phyloP scores from a whole-genome alignment of 768 basidiomycete genomes.

The Russula earlei region DNA sequence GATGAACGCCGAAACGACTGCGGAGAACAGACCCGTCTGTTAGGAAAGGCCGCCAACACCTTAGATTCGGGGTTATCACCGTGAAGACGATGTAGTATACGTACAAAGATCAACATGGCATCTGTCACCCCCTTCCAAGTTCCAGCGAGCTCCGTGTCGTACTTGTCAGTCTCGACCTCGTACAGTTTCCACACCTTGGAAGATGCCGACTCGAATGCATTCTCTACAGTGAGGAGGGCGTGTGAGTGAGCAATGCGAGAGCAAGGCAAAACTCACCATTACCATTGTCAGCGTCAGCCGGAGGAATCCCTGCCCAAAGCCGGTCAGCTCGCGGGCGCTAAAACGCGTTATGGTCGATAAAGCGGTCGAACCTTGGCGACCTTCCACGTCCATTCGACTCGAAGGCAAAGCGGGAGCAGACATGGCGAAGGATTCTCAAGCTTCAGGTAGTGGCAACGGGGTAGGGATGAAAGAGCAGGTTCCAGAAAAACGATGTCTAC shows the following conservation, averaged over 20 bases:
- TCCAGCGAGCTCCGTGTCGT: conserved; percentile 8
- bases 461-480: too few relatives aligned
- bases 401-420: not conserved
- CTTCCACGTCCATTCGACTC: not conserved
- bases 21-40: conserved; percentile 16
- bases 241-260: not conserved
- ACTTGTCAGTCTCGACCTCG: conserved; percentile 4
- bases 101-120: conserved; percentile 17
- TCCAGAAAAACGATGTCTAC: too few relatives aligned
- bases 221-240: not conserved
- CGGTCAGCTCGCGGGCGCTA: too few relatives aligned
- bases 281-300: too few relatives aligned
- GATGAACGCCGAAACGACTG: conserved; percentile 17
- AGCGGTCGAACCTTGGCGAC: not conserved
- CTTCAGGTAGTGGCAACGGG: too few relatives aligned
- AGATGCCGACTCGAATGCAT: not conserved
- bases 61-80: too few relatives aligned
- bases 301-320: too few relatives aligned
- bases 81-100: not conserved
- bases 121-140: conserved; percentile 17
- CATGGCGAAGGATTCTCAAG: too few relatives aligned
- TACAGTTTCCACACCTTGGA: conserved; percentile 12
- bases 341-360: too few relatives aligned
- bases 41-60: too few relatives aligned
- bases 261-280: not conserved